These are phyloP conservation scores for Podila verticillata DNA, from an alignment of 192 early-diverging fungal species.

Conservation along the genomic window DNA sequence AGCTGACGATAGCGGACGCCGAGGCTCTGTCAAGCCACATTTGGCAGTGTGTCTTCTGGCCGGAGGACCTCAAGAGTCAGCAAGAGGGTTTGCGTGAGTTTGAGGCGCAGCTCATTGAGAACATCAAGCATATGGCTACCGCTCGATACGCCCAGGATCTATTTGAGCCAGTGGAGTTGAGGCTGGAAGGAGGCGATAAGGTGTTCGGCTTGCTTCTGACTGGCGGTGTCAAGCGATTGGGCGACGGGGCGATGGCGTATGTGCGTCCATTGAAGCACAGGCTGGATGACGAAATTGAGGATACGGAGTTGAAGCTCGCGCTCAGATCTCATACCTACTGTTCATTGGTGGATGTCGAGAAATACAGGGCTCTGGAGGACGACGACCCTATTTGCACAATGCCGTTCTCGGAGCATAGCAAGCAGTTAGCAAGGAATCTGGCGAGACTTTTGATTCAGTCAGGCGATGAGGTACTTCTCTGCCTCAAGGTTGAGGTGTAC, in stretches of 20 bases:
- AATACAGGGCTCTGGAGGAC: conserved; percentile 13
- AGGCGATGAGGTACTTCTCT: too few relatives aligned
- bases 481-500: too few relatives aligned
- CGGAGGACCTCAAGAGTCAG: neutral
- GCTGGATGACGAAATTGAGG: conserved; percentile 7
- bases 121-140: conserved; percentile 7
- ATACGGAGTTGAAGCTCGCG: conserved; percentile 16
- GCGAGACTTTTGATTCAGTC: too few relatives aligned
- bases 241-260: conserved; percentile 17
- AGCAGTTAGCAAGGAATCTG: conserved; percentile 17
- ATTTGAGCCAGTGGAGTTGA: conserved; percentile 18
- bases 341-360: conserved; percentile 22
- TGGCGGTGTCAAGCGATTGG: conserved; percentile 6
- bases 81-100: conserved; percentile 4
- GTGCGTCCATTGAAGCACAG: conserved; percentile 23
- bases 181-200: conserved; percentile 16
- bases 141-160: conserved; percentile 14
- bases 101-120: conserved; percentile 10
- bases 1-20: neutral
- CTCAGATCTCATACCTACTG: conserved; percentile 18
- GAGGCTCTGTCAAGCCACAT: neutral
- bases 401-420: conserved; percentile 22
- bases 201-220: conserved; percentile 11
- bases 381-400: conserved; percentile 19
- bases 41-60: conserved; percentile 1